Conservation (phyloP, 371 early-diverging fungal species). For the Mortierella sp. region DNA sequence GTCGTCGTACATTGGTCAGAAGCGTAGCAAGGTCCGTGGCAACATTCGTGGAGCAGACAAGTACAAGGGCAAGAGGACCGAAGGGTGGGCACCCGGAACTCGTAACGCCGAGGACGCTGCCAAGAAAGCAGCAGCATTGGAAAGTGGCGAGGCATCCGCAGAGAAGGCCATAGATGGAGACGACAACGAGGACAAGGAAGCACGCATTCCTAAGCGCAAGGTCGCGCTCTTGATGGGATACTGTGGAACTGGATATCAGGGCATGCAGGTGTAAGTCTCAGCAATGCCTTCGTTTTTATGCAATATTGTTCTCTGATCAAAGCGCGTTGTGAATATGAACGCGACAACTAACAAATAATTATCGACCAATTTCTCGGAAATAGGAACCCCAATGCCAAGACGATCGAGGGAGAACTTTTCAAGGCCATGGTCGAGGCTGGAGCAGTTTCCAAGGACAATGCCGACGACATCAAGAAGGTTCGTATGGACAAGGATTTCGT, state of each 20-base stretch:
- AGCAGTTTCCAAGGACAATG: conserved; percentile 82
- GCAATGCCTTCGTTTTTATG: neutral
- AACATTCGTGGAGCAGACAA: conserved; percentile 55
- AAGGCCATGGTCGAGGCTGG: conserved; percentile 81
- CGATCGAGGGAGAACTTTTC: conserved; percentile 88
- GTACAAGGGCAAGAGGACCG: conserved; percentile 46
- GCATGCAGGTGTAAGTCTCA: conserved; percentile 90
- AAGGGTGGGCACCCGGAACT: conserved; percentile 25
- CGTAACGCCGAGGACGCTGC: conserved; percentile 51
- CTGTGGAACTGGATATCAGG: conserved; percentile 96
- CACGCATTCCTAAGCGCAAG: conserved; percentile 86
- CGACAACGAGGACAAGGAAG: conserved; percentile 49
- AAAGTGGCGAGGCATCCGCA: neutral
- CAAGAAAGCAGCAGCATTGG: conserved; percentile 18
- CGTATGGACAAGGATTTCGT: conserved; percentile 23
- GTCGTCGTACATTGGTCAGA: conserved; percentile 32
- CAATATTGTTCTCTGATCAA: too few relatives aligned
- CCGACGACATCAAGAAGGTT: conserved; percentile 85
- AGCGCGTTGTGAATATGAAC: too few relatives aligned
- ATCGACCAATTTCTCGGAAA: neutral
- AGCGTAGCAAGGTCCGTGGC: conserved; percentile 48
- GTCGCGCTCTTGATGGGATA: conserved; percentile 92
- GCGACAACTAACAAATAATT: neutral
- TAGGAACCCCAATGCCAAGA: conserved; percentile 78
- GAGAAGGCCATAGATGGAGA: neutral